Base-by-base conservation (phyloP, 2,329 filamentous ascomycete species). In the Diaporthe sp. region DNA sequence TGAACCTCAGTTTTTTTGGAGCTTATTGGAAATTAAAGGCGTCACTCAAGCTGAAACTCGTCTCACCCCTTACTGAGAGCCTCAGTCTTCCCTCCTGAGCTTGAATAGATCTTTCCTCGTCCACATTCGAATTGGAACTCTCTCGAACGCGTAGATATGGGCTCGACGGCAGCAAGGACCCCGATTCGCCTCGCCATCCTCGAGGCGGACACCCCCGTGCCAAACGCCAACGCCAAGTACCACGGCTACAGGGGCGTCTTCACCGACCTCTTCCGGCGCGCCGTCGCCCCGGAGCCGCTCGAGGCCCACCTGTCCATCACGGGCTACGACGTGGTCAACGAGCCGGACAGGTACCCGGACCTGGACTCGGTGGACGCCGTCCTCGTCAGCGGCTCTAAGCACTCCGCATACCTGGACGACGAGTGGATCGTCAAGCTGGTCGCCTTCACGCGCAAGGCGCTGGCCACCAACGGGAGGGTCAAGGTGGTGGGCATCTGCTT, bases 401-500 rank as follows among this genome's bases (percentile, higher is more conserved):
- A 93, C 85, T 94, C 94, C 81, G 91, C 94, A 0, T 96, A 93
- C 81, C 94, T 94, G 77, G 86, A 92, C 79, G 88, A 91, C 70
- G 90, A 92, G 0, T 98, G 95, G 95, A 96, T 97, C 78, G 78
- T 92, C 57, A 91, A 90, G 72, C 88, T 98, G 1, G 92, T 95
- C 25, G 91, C 92, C 1, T 98, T 92, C 80, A 91, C 90, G 0
- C 86, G 87, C 70, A 86, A 88, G 78, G 80, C 79, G 1, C 79
- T 85, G 8, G 87, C 94, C 4, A 87, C 94, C 47, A 86, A 87
- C 17, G 89, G 93, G 78, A 86, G 91, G 0, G 90, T 97, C 10
- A 90, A 91, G 49, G 84, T 96, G n/a, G 88, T 98, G 22, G 95
- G 95, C 15, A 89, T 97, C 22, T 98, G 95, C 84, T 98, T 96